Conservation (phyloP, 768 basidiomycete species). For the Psilocybe cyanescens region DNA sequence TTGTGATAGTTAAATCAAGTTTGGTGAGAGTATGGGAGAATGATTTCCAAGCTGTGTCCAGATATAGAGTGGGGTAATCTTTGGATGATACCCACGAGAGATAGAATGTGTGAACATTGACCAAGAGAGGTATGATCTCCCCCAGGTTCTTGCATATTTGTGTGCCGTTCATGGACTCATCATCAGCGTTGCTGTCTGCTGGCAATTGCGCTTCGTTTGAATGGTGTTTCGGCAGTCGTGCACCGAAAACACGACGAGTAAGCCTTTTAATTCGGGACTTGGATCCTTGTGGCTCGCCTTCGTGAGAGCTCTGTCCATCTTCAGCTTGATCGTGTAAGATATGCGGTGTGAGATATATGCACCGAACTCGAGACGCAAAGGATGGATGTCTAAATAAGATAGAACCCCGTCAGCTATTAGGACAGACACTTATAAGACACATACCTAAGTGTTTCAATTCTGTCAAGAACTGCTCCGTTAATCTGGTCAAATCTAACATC, state of each 20-base stretch:
- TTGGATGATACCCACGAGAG: conserved; percentile 1
- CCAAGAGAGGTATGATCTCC: conserved; percentile 10
- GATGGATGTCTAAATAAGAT: neutral
- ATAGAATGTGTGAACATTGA: conserved; percentile 8
- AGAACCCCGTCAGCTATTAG: neutral
- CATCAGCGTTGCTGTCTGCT: neutral
- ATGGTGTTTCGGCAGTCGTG: neutral
- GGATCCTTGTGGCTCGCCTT: neutral
- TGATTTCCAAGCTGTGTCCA: conserved; percentile 8
- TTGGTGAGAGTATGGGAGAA: conserved; percentile 9
- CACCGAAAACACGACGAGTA: neutral
- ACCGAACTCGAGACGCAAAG: neutral
- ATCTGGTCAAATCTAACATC: neutral
- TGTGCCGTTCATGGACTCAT: neutral
- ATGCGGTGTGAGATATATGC: neutral
- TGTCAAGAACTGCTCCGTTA: neutral
- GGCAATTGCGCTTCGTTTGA: neutral
- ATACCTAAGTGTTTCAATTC: neutral
- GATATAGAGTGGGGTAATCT: neutral
- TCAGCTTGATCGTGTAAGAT: neutral
- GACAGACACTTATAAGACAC: neutral
- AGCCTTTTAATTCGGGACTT: neutral
- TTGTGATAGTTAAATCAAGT: conserved; percentile 9
- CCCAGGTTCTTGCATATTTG: neutral
- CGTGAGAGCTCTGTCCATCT: neutral